Conservation (phyloP, 2,329 filamentous ascomycete species). For the Davidsoniella neocaledoniae region DNA sequence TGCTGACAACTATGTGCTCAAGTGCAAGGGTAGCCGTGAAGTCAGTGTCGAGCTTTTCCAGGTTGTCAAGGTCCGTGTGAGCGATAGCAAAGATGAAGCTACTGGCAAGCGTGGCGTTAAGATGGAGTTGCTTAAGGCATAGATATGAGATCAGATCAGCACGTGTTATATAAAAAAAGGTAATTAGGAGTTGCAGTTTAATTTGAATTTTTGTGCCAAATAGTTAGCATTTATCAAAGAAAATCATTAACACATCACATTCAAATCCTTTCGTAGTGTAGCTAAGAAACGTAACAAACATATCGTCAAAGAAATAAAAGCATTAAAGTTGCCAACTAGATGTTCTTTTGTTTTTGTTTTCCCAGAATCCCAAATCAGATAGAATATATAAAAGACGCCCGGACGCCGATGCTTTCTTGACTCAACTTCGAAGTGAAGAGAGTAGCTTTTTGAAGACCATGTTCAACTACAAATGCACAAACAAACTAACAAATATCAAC, state of each 20-base stretch:
- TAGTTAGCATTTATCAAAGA: too few relatives aligned
- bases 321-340: slow-evolving; percentile 7
- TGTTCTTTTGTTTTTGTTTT: slow-evolving; percentile 8
- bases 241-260: background rate
- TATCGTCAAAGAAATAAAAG: background rate
- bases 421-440: too few relatives aligned
- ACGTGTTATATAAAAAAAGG: slow-evolving; percentile 5
- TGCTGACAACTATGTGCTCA: slow-evolving; percentile 66
- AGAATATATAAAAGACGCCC: slow-evolving; percentile 12
- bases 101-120: slow-evolving; percentile 92
- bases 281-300: slow-evolving; percentile 1
- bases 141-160: slow-evolving; percentile 8
- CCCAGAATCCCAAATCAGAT: slow-evolving; percentile 14
- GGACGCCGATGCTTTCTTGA: slow-evolving; percentile 15
- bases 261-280: background rate
- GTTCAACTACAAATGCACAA: too few relatives aligned
- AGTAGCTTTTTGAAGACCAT: too few relatives aligned
- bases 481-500: too few relatives aligned
- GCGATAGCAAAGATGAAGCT: slow-evolving; percentile 80
- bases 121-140: slow-evolving; percentile 43
- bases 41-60: slow-evolving; percentile 70
- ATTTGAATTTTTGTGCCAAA: too few relatives aligned
- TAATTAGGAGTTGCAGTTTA: background rate
- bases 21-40: slow-evolving; percentile 36
- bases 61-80: slow-evolving; percentile 76